Percentiles rank a stretch among this genome's conserved stretches.
phyloP scores from a whole-genome alignment of 768 basidiomycete genomes.

The Kwoniella pini region DNA sequence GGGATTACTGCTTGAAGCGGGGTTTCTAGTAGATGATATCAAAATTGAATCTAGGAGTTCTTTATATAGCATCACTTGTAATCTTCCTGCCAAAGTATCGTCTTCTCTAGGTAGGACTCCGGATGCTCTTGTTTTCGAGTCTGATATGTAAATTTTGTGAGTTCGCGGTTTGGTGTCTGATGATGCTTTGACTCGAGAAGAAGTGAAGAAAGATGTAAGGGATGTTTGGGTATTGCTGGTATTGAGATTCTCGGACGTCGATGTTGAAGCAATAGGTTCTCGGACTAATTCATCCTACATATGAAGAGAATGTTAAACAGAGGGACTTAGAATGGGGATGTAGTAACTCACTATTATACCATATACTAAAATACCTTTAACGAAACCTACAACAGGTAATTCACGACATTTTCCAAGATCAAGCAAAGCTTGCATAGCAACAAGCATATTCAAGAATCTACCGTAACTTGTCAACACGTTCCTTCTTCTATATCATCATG shows the following conservation, averaged over 20 bases:
- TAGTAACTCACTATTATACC: slow-evolving; percentile 68
- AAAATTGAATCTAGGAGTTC: slow-evolving; percentile 52
- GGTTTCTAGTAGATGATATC: slow-evolving; percentile 4
- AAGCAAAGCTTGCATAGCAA: slow-evolving; percentile 63
- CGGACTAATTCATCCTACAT: slow-evolving; percentile 53
- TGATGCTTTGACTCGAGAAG: slow-evolving; percentile 25
- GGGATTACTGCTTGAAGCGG: not conserved
- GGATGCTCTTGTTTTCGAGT: slow-evolving; percentile 54
- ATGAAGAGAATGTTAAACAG: too few species aligned
- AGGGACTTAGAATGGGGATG: too few species aligned
- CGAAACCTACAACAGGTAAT: slow-evolving; percentile 76
- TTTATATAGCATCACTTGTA: slow-evolving; percentile 56
- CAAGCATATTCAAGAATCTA: slow-evolving; percentile 74
- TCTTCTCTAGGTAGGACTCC: slow-evolving; percentile 49
- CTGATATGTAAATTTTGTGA: slow-evolving; percentile 52
- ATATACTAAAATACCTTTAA: slow-evolving; percentile 65
- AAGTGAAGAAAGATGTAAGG: slow-evolving; percentile 31
- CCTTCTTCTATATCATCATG: too few species aligned
- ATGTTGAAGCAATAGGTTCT: slow-evolving; percentile 28
- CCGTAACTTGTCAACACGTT: not conserved
- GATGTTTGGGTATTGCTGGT: slow-evolving; percentile 28
- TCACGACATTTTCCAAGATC: slow-evolving; percentile 64
- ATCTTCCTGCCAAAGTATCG: slow-evolving; percentile 49
- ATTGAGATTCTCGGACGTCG: not conserved
- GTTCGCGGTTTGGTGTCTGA: slow-evolving; percentile 6